Evolutionary conservation across 1,284 basidiomycete genomes (phyloP).

Genomic region (Malassezia psittaci): DNA sequence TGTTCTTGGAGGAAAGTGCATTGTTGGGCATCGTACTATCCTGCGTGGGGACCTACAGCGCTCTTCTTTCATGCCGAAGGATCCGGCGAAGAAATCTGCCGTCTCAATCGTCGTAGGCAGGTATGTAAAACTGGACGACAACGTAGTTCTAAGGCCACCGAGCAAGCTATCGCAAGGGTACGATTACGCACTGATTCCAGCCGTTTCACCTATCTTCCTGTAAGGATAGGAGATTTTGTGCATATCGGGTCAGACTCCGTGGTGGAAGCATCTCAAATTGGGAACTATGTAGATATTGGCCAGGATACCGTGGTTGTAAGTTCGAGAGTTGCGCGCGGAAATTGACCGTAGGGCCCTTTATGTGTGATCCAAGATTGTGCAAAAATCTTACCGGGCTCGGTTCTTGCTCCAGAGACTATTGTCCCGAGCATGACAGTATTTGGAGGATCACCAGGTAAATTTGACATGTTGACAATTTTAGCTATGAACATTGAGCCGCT

Average conservation of each 20-base stretch:
- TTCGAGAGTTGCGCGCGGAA: neutral
- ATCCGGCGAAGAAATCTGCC: constrained; percentile 37
- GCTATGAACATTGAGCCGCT: constrained; percentile 71
- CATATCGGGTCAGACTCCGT: constrained; percentile 77
- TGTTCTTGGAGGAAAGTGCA: constrained; percentile 89
- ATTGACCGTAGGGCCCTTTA: constrained; percentile 65
- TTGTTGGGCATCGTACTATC: constrained; percentile 77
- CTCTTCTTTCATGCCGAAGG: neutral
- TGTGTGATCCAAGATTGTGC: constrained; percentile 93
- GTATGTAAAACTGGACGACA: constrained; percentile 82
- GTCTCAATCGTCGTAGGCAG: constrained; percentile 85
- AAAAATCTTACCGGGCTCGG: constrained; percentile 71
- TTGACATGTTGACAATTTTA: constrained; percentile 42
- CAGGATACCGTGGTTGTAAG: constrained; percentile 81
- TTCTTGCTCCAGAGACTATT: constrained; percentile 83
- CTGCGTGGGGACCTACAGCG: constrained; percentile 70
- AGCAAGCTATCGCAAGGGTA: constrained; percentile 58
- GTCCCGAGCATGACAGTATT: constrained; percentile 79
- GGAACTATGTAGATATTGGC: constrained; percentile 87
- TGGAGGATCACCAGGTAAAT: constrained; percentile 72
- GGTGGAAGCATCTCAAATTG: constrained; percentile 87
- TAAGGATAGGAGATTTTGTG: constrained; percentile 91
- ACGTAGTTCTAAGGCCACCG: constrained; percentile 64
- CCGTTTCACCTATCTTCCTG: constrained; percentile 92
- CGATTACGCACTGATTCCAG: constrained; percentile 25